Evolutionary conservation across 2,329 filamentous ascomycete genomes (phyloP).

Genomic region (Colletotrichum godetiae): DNA sequence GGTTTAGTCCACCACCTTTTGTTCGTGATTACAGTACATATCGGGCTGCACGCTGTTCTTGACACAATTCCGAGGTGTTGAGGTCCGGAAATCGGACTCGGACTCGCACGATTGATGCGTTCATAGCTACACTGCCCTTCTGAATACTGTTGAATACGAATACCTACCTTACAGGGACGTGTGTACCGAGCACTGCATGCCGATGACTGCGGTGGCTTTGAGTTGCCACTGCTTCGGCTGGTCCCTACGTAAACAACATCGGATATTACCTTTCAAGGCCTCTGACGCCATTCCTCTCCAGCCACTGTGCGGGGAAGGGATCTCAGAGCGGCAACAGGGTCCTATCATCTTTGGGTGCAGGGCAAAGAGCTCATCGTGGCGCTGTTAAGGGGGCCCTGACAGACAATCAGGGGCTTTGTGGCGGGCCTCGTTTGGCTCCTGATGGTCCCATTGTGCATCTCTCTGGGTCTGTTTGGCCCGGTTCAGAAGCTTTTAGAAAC

Average conservation of each 20-base stretch:
- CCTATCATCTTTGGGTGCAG: not conserved
- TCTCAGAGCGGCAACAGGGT: conserved; percentile 4
- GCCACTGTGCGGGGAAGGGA: conserved; percentile 25
- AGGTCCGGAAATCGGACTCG: not conserved
- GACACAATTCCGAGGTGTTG: not conserved
- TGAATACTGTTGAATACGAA: not conserved
- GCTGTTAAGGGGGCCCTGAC: conserved; percentile 1
- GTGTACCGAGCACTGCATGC: not conserved
- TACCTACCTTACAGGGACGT: not conserved
- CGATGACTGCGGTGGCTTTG: not conserved
- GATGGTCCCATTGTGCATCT: not conserved
- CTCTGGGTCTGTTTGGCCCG: not conserved
- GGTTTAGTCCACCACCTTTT: not conserved
- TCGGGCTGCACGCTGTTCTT: not conserved
- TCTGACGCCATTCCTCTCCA: conserved; percentile 11
- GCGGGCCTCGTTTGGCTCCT: not conserved
- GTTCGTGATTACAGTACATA: not conserved
- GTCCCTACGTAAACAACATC: not conserved
- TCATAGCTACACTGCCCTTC: not conserved
- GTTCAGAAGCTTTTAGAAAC: conserved; percentile 13
- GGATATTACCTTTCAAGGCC: conserved; percentile 12
- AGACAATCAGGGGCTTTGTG: conserved; percentile 10
- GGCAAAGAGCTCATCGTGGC: conserved; percentile 6
- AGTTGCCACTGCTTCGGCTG: conserved; percentile 3
- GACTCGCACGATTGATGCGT: not conserved